phyloP scores from a whole-genome alignment of 768 basidiomycete genomes.

The Cyclocybe cylindracea region DNA sequence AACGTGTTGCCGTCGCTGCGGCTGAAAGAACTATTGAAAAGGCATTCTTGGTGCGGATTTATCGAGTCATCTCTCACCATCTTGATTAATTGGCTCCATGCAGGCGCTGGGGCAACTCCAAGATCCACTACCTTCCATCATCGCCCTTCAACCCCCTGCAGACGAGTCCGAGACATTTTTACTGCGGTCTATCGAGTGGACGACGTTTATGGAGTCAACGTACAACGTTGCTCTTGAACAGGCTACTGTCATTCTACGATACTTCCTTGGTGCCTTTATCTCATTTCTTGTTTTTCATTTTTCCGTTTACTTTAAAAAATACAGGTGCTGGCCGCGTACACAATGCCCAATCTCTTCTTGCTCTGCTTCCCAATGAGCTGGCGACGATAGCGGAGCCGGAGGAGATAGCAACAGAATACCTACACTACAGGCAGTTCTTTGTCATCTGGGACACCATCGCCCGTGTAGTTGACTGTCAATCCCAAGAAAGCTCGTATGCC shows the following conservation, averaged over 20 bases:
- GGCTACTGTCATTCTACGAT: conserved; percentile 84
- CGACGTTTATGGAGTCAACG: conserved; percentile 74
- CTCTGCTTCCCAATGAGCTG: conserved; percentile 64
- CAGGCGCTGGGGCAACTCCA: conserved; percentile 55
- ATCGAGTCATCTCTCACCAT: background rate
- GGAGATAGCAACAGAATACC: conserved; percentile 69
- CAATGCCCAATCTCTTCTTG: conserved; percentile 60
- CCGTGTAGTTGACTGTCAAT: conserved; percentile 59
- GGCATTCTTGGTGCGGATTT: conserved; percentile 56
- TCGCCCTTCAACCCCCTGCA: conserved; percentile 54
- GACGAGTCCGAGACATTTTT: conserved; percentile 64
- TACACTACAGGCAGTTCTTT: conserved; percentile 83
- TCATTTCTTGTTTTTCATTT: background rate
- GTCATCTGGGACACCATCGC: conserved; percentile 69
- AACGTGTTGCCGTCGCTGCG: conserved; percentile 75
- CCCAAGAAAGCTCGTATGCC: conserved; percentile 41
- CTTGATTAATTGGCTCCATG: conserved; percentile 6
- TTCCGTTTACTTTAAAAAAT: background rate
- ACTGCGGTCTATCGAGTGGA: conserved; percentile 92
- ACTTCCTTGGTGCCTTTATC: conserved; percentile 73
- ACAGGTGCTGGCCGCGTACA: conserved; percentile 74
- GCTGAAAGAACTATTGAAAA: conserved; percentile 78
- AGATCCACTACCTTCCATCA: conserved; percentile 63
- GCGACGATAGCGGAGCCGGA: conserved; percentile 66
- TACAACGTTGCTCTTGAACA: conserved; percentile 80